Conservation (phyloP, 805 yeast genomes). For the Zygoascus bituminiphila region DNA sequence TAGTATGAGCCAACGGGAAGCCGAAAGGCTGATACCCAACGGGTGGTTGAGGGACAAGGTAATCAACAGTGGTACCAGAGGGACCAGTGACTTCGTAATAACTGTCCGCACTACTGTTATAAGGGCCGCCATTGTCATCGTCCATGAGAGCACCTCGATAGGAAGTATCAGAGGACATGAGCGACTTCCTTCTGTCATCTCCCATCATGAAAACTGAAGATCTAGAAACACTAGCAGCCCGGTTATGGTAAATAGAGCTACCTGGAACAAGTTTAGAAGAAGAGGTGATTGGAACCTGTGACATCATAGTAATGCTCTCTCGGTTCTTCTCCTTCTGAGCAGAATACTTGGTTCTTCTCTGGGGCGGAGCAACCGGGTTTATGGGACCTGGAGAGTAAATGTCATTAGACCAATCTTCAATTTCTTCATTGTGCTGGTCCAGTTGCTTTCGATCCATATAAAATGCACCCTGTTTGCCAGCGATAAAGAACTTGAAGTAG, state of each 20-base stretch:
- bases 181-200: constrained; percentile 8
- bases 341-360: constrained; percentile 7
- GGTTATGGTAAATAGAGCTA: constrained; percentile 21
- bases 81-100: constrained; percentile 4
- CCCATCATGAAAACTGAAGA: constrained; percentile 15
- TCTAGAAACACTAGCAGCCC: constrained; percentile 19
- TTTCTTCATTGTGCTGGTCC: constrained; percentile 53
- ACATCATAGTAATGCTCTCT: constrained; percentile 26
- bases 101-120: neutral
- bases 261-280: constrained; percentile 28
- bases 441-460: constrained; percentile 47
- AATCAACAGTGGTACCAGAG: constrained; percentile 22
- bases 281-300: constrained; percentile 25
- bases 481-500: constrained; percentile 77
- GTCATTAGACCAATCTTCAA: constrained; percentile 83
- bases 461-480: constrained; percentile 75
- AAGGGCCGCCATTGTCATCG: neutral
- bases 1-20: constrained; percentile 65
- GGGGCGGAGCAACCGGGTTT: constrained; percentile 26
- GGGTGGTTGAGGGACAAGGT: constrained; percentile 87
- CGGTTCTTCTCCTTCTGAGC: constrained; percentile 7
- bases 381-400: constrained; percentile 31
- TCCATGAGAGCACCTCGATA: constrained; percentile 21
- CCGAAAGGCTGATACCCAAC: constrained; percentile 79
- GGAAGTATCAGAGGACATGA: constrained; percentile 18